Evolutionary conservation across 1,139 yeast species (phyloP).

Genomic region (Yamadazyma diospyri): DNA sequence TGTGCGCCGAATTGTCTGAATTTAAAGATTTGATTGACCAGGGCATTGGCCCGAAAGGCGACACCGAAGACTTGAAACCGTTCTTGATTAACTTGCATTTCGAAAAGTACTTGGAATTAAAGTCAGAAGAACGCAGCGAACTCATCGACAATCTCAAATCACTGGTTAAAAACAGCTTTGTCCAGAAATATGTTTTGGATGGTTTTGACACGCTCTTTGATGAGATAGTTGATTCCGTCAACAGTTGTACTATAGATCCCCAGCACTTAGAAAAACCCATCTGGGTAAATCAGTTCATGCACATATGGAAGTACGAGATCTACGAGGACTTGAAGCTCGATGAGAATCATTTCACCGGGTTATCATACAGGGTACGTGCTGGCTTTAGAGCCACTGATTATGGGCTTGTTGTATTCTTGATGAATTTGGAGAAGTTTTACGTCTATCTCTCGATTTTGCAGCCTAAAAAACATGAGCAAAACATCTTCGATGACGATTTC

Average conservation of each 20-base stretch:
- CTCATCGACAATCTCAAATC: not conserved
- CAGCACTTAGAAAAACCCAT: constrained; percentile 6
- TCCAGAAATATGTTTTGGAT: constrained; percentile 2
- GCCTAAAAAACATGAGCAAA: not conserved
- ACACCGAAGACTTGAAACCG: not conserved
- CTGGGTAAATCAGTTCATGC: constrained; percentile 9
- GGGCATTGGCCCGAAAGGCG: not conserved
- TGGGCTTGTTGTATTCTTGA: constrained; percentile 6
- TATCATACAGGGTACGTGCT: not conserved
- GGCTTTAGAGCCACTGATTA: not conserved
- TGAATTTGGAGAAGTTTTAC: constrained; percentile 11
- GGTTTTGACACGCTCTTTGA: constrained; percentile 1
- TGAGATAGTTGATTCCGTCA: not conserved
- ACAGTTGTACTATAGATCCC: not conserved
- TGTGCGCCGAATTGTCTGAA: not conserved
- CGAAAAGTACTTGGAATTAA: not conserved
- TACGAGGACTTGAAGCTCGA: constrained; percentile 7
- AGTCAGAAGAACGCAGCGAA: not conserved
- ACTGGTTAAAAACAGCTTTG: not conserved
- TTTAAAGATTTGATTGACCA: constrained; percentile 1
- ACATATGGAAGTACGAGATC: constrained; percentile 13
- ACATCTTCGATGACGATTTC: not conserved
- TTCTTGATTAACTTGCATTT: constrained; percentile 1
- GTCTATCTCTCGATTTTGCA: constrained; percentile 6
- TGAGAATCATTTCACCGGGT: not conserved